phyloP scores from a whole-genome alignment of 805 yeast genomes.

The Lachancea thermotolerans region DNA sequence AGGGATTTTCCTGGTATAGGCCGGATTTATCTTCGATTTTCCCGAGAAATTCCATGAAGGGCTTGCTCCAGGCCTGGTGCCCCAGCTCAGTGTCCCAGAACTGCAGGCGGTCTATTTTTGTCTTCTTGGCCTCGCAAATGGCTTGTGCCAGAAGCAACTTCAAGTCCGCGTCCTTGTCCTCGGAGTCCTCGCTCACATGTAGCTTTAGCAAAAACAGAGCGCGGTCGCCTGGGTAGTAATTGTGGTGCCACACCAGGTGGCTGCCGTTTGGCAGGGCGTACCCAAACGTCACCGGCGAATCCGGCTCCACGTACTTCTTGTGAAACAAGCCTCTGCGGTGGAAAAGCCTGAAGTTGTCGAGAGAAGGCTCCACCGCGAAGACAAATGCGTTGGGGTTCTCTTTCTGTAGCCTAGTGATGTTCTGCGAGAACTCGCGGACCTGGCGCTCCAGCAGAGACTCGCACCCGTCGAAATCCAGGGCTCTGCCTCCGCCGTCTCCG shows the following conservation, averaged over 20 bases:
- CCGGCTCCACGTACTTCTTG: slow-evolving; percentile 12
- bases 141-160: slow-evolving; percentile 30
- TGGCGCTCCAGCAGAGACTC: slow-evolving; percentile 28
- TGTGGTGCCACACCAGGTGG: slow-evolving; percentile 42
- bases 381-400: slow-evolving; percentile 19
- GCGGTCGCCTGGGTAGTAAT: slow-evolving; percentile 30
- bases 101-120: slow-evolving; percentile 24
- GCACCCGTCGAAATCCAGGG: slow-evolving; percentile 30
- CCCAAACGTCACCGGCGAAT: slow-evolving; percentile 26
- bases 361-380: slow-evolving; percentile 34
- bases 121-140: slow-evolving; percentile 30
- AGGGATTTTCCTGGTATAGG: slow-evolving; percentile 26
- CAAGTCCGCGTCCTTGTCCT: slow-evolving; percentile 16
- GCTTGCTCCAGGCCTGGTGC: slow-evolving; percentile 16
- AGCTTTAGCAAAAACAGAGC: slow-evolving; percentile 27
- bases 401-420: slow-evolving; percentile 17
- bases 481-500: slow-evolving; percentile 14
- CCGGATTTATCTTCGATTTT: slow-evolving; percentile 21
- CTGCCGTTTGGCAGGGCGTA: slow-evolving; percentile 24
- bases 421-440: slow-evolving; percentile 14
- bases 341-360: slow-evolving; percentile 39
- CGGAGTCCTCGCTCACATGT: slow-evolving; percentile 12
- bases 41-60: slow-evolving; percentile 14
- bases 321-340: slow-evolving; percentile 34
- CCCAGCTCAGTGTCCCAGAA: slow-evolving; percentile 39